These are phyloP conservation scores for Clohesyomyces aquaticus DNA, from an alignment of 495 filamentous ascomycete species.

Conservation along the genomic window DNA sequence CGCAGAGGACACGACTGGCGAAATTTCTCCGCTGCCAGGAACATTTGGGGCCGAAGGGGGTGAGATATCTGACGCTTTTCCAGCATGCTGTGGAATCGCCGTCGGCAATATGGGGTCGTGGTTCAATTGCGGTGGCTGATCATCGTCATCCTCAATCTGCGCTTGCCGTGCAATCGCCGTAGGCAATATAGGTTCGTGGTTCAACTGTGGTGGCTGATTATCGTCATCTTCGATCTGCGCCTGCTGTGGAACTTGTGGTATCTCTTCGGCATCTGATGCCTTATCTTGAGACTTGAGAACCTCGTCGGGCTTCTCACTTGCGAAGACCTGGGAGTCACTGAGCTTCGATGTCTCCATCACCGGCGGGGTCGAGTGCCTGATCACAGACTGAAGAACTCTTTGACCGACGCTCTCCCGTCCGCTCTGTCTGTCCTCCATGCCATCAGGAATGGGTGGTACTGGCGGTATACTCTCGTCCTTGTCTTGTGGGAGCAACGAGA, in stretches of 20 bases:
- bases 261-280: neutral
- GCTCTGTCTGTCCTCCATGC: constrained; percentile 14
- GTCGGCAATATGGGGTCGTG: constrained; percentile 20
- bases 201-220: constrained; percentile 32
- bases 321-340: neutral
- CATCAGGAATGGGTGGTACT: constrained; percentile 32
- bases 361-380: constrained; percentile 30
- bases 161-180: too few relatives aligned
- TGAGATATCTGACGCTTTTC: constrained; percentile 14
- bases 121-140: constrained; percentile 31
- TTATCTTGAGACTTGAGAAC: neutral
- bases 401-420: constrained; percentile 12
- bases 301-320: neutral
- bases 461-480: constrained; percentile 33
- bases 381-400: constrained; percentile 32
- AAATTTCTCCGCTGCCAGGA: constrained; percentile 25
- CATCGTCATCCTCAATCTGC: constrained; percentile 20
- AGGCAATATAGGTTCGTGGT: constrained; percentile 21
- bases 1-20: constrained; percentile 27
- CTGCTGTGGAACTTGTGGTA: neutral
- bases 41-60: constrained; percentile 1
- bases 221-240: constrained; percentile 14
- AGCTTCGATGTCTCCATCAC: constrained; percentile 5
- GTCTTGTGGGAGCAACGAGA: constrained; percentile 29
- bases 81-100: too few relatives aligned